Percentiles rank a stretch among this genome's conserved stretches.
Evolutionary conservation across 1,284 basidiomycete species (phyloP).

Genomic region (Grifola frondosa): DNA sequence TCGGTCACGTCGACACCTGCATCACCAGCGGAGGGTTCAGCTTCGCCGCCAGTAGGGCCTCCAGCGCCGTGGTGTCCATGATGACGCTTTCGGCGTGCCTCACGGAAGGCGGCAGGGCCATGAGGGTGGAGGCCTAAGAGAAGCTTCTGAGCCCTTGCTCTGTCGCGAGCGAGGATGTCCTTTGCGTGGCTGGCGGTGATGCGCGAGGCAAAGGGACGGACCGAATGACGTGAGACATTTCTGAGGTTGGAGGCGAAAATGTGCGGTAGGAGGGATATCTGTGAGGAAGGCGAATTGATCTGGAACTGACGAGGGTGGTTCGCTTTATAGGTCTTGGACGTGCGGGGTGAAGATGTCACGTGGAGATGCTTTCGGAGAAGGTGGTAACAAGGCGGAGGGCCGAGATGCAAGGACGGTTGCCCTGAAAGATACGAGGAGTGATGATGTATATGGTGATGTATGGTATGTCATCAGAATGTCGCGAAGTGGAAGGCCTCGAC

Average conservation of each 20-base stretch:
- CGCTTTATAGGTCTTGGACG: too few species aligned
- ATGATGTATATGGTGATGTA: too few species aligned
- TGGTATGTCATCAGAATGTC: too few species aligned
- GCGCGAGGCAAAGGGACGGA: conserved; percentile 44
- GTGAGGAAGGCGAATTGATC: not conserved
- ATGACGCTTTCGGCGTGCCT: conserved; percentile 27
- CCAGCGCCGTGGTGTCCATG: conserved; percentile 16
- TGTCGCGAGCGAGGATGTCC: conserved; percentile 52
- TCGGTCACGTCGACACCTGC: conserved; percentile 53
- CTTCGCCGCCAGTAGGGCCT: conserved; percentile 22
- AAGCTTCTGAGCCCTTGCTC: conserved; percentile 52
- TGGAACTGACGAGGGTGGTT: too few species aligned
- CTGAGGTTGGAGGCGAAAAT: conserved; percentile 1
- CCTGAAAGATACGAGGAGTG: too few species aligned
- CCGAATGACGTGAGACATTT: conserved; percentile 30
- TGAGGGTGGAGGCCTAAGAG: conserved; percentile 49
- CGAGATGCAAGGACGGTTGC: too few species aligned
- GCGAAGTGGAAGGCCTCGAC: too few species aligned
- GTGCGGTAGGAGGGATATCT: conserved; percentile 1
- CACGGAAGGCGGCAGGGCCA: conserved; percentile 40
- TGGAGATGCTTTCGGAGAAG: too few species aligned
- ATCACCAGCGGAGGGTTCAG: conserved; percentile 15
- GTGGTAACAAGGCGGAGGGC: too few species aligned
- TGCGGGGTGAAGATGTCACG: too few species aligned
- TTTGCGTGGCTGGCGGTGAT: conserved; percentile 39